A percentile compares a stretch with the other conserved stretches of the same genome.
phyloP scores from a whole-genome alignment of 2,329 filamentous ascomycete genomes.

The Exserohilum turcica region DNA sequence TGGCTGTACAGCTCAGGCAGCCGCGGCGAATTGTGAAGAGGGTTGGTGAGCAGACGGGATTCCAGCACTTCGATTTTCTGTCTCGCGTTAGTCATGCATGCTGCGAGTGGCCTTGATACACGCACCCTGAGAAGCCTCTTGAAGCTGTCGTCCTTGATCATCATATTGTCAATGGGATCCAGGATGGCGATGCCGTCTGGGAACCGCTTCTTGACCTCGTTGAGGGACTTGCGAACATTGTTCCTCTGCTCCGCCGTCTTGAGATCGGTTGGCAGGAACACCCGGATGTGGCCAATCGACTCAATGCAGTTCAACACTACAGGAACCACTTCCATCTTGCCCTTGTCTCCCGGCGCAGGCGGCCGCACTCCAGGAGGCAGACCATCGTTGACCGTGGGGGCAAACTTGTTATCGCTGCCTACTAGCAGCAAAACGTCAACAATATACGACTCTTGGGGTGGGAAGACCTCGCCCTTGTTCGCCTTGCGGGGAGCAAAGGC shows the following conservation, averaged over 20 bases:
- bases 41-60: conserved; percentile 84
- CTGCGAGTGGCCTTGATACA: not conserved
- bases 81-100: conserved; percentile 15
- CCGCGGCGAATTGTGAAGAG: conserved; percentile 86
- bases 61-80: conserved; percentile 97
- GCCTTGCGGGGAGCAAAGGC: conserved; percentile 70
- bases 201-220: conserved; percentile 84
- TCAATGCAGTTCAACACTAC: conserved; percentile 86
- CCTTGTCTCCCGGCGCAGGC: conserved; percentile 65
- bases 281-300: conserved; percentile 78
- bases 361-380: conserved; percentile 67
- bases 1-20: conserved; percentile 84
- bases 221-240: conserved; percentile 68
- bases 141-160: conserved; percentile 88
- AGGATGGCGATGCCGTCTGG: conserved; percentile 87
- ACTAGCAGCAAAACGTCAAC: conserved; percentile 79
- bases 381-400: conserved; percentile 67
- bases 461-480: conserved; percentile 67
- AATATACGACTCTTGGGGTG: conserved; percentile 78
- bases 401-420: conserved; percentile 59
- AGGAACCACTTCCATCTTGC: conserved; percentile 81
- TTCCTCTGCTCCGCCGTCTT: conserved; percentile 71
- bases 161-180: conserved; percentile 96
- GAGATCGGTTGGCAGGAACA: conserved; percentile 81
- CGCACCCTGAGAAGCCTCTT: conserved; percentile 78